Conservation (phyloP, 2,329 filamentous ascomycete genomes). For the Akanthomyces muscarius region DNA sequence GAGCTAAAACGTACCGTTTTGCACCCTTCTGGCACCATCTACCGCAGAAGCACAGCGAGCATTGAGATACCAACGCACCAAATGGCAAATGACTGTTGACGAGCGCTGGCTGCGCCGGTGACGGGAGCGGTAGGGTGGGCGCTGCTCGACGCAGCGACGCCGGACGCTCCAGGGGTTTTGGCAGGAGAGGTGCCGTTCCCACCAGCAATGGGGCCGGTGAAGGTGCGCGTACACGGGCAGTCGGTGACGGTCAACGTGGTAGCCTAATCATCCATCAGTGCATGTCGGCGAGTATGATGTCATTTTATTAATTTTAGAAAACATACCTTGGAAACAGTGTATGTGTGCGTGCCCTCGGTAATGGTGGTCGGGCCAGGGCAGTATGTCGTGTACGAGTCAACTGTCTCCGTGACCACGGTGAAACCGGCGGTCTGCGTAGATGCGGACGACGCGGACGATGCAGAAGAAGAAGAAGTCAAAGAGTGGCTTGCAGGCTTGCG, state of each 20-base stretch:
- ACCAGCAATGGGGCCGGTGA: slow-evolving; percentile 28
- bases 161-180: not conserved
- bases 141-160: not conserved
- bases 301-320: no score
- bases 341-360: slow-evolving; percentile 55
- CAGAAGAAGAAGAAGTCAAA: not conserved
- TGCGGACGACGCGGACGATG: not conserved
- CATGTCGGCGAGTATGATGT: not conserved
- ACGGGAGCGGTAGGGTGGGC: not conserved
- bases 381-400: slow-evolving; percentile 61
- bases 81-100: not conserved
- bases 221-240: slow-evolving; percentile 57
- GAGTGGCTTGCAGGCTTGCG: not conserved
- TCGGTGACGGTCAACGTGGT: slow-evolving; percentile 60
- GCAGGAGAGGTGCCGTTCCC: not conserved
- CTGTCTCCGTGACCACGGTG: slow-evolving; percentile 54
- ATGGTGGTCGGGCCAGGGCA: slow-evolving; percentile 59
- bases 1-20: not conserved
- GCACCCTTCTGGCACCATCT: not conserved
- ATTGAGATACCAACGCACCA: not conserved
- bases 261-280: slow-evolving; percentile 32
- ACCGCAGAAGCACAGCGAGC: not conserved
- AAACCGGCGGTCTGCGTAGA: slow-evolving; percentile 20
- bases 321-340: slow-evolving; percentile 49
- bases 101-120: not conserved